Evolutionary conservation across 768 basidiomycete genomes (phyloP).

Genomic region (Leccinum olivaceopallidum): DNA sequence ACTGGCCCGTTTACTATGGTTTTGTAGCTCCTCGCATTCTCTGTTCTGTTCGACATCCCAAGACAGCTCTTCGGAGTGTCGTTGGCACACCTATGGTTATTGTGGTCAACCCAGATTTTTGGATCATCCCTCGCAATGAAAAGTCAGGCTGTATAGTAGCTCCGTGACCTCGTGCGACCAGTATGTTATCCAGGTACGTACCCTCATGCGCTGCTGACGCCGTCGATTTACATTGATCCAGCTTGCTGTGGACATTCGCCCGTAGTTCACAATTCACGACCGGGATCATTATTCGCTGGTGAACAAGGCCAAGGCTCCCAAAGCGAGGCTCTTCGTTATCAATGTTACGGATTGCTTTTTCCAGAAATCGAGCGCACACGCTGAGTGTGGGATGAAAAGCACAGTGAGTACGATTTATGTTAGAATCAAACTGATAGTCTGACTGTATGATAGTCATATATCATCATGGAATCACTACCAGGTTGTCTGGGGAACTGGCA

Average conservation of each 20-base stretch:
- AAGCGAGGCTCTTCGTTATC: conserved; percentile 62
- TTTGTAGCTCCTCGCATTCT: conserved; percentile 64
- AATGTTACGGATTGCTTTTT: conserved; percentile 94
- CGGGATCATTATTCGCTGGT: conserved; percentile 72
- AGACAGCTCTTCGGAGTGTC: conserved; percentile 62
- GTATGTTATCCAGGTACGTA: conserved; percentile 39
- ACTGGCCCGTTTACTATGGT: neutral
- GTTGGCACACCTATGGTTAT: conserved; percentile 69
- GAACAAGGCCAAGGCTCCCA: conserved; percentile 64
- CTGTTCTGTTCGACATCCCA: conserved; percentile 56
- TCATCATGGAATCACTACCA: neutral
- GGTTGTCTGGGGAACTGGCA: conserved; percentile 6
- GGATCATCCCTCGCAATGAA: conserved; percentile 76
- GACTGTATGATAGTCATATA: neutral
- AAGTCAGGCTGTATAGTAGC: conserved; percentile 79
- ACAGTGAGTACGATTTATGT: conserved; percentile 36
- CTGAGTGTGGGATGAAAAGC: conserved; percentile 65
- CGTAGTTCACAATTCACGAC: conserved; percentile 97
- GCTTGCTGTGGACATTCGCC: conserved; percentile 79
- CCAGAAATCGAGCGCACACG: conserved; percentile 68
- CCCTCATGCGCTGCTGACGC: neutral
- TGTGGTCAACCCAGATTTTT: conserved; percentile 89
- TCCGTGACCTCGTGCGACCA: conserved; percentile 83
- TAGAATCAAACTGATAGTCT: neutral
- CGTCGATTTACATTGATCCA: conserved; percentile 57